These are phyloP conservation scores for Trichoderma gracile DNA, from an alignment of 2,329 filamentous ascomycete genomes.

Conservation along the genomic window DNA sequence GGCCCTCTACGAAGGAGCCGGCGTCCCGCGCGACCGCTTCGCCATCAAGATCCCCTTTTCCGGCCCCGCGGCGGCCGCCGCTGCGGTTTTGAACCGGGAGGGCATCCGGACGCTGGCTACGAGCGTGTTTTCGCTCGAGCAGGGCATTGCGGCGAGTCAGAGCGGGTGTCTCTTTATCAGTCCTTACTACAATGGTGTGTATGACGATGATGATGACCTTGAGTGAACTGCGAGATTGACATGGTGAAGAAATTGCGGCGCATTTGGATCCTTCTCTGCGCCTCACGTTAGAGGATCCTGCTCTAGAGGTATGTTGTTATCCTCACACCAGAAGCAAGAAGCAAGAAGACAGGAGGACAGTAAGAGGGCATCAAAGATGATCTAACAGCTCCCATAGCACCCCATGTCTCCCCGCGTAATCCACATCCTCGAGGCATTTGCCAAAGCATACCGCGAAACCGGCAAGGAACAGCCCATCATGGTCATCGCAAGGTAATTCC, in stretches of 20 bases:
- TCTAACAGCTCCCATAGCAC: constrained; percentile 19
- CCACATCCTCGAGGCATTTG: constrained; percentile 28
- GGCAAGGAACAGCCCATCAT: constrained; percentile 30
- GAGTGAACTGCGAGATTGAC: neutral
- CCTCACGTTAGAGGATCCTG: constrained; percentile 25
- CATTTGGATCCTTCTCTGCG: constrained; percentile 28
- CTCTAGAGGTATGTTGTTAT: constrained; percentile 26
- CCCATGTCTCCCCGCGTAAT: constrained; percentile 29
- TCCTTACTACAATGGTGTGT: constrained; percentile 31
- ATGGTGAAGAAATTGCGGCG: constrained; percentile 28
- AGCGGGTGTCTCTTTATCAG: constrained; percentile 31
- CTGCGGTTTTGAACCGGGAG: constrained; percentile 27
- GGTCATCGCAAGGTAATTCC: constrained; percentile 28
- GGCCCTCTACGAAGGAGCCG: constrained; percentile 27
- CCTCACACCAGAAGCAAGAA: neutral
- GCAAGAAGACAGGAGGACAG: neutral
- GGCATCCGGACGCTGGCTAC: constrained; percentile 32
- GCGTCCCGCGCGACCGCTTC: constrained; percentile 29
- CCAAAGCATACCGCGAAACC: constrained; percentile 25
- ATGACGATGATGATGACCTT: neutral
- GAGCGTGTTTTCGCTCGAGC: constrained; percentile 30
- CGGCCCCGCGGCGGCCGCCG: constrained; percentile 29
- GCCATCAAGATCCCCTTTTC: constrained; percentile 32
- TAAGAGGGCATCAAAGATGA: neutral
- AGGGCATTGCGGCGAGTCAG: constrained; percentile 33